Conservation (phyloP, 1,284 basidiomycete species). For the Sphaerobolus stellatus region DNA sequence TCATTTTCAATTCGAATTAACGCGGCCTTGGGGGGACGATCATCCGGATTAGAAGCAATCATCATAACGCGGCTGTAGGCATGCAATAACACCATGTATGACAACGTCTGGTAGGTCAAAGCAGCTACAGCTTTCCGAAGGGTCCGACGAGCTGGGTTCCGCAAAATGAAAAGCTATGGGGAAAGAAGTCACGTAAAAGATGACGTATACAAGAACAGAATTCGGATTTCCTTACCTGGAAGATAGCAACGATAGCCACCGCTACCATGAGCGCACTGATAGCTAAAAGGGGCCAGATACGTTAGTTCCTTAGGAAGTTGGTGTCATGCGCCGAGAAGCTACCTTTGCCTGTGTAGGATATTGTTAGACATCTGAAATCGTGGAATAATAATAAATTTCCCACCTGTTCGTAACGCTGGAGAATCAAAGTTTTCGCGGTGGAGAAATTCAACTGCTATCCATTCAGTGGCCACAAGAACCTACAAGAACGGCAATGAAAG, state of each 20-base stretch:
- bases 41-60: constrained; percentile 17
- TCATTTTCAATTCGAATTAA: constrained; percentile 29
- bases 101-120: constrained; percentile 24
- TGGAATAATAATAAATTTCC: constrained; percentile 14
- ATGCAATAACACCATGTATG: constrained; percentile 30
- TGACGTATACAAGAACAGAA: background rate
- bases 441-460: constrained; percentile 24
- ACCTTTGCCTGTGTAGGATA: background rate
- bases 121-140: constrained; percentile 29
- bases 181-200: background rate
- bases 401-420: constrained; percentile 27
- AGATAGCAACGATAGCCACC: constrained; percentile 28
- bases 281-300: no score
- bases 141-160: constrained; percentile 33
- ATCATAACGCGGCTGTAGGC: constrained; percentile 26
- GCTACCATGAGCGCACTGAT: constrained; percentile 32
- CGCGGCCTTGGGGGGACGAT: constrained; percentile 23
- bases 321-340: background rate
- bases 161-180: constrained; percentile 27
- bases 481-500: no score
- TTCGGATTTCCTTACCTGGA: constrained; percentile 20
- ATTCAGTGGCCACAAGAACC: constrained; percentile 27
- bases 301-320: background rate
- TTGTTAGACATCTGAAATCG: background rate
- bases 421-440: constrained; percentile 24